These are phyloP conservation scores for Cladosporium oxysporum DNA, from an alignment of 2,329 filamentous ascomycete genomes.

Conservation along the genomic window DNA sequence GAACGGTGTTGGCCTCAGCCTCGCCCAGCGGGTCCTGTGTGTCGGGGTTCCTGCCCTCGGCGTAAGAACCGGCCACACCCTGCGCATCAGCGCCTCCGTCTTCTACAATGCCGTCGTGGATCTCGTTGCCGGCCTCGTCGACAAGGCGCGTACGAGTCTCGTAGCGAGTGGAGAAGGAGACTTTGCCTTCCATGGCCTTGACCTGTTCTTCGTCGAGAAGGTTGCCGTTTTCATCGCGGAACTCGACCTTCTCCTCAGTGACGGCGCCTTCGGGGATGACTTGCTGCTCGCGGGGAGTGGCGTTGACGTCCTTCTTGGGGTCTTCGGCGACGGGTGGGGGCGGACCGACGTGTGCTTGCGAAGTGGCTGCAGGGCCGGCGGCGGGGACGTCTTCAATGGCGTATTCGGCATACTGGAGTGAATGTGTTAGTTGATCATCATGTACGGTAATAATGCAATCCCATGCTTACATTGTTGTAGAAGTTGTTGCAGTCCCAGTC, in stretches of 20 bases:
- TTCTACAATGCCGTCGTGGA: conserved; percentile 47
- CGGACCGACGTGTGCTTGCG: conserved; percentile 32
- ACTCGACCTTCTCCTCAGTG: conserved; percentile 84
- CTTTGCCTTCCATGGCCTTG: conserved; percentile 81
- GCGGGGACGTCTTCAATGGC: conserved; percentile 28
- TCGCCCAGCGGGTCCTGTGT: conserved; percentile 47
- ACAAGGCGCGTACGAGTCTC: conserved; percentile 89
- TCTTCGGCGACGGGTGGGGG: conserved; percentile 41
- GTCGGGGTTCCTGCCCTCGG: conserved; percentile 60
- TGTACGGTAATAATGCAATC: too few species aligned
- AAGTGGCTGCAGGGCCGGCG: conserved; percentile 29
- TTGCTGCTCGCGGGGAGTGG: conserved; percentile 30
- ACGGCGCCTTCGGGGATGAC: conserved; percentile 27
- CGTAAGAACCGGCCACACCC: conserved; percentile 48
- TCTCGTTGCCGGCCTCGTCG: conserved; percentile 76
- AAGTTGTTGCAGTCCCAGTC: conserved; percentile 99
- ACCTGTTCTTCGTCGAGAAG: conserved; percentile 82
- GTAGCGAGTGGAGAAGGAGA: conserved; percentile 92
- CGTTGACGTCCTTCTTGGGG: conserved; percentile 38
- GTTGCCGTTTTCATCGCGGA: conserved; percentile 92
- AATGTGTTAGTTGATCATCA: background rate
- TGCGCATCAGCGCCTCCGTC: conserved; percentile 24
- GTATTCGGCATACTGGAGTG: conserved; percentile 38
- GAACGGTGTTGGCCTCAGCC: conserved; percentile 41
- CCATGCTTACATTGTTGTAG: conserved; percentile 70